These are phyloP conservation scores for Tylopilus plumbeoviolaceoides DNA, from an alignment of 768 basidiomycete genomes.

Conservation along the genomic window DNA sequence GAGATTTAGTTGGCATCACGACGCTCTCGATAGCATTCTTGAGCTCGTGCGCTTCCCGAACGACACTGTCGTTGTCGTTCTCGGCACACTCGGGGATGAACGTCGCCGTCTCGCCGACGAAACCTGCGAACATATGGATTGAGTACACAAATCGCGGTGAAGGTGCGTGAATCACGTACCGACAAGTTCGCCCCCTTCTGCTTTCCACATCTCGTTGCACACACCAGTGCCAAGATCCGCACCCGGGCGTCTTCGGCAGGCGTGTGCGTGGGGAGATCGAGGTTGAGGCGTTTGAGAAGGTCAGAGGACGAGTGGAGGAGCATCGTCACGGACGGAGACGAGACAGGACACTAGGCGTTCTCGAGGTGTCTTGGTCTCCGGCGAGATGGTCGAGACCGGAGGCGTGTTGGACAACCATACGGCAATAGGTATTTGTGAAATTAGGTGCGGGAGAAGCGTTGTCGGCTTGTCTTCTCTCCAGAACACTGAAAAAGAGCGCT, in stretches of 20 bases:
- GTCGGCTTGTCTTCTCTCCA: conserved; percentile 84
- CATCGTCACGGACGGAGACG: too few relatives aligned
- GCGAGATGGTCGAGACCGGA: too few relatives aligned
- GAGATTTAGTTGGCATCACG: too few relatives aligned
- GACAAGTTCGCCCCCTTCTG: too few relatives aligned
- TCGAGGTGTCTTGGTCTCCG: too few relatives aligned
- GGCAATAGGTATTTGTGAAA: conserved; percentile 64
- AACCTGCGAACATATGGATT: not conserved
- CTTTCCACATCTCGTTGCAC: conserved; percentile 73
- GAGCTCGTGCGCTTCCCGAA: conserved; percentile 61
- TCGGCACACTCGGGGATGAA: conserved; percentile 87
- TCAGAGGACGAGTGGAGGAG: too few relatives aligned
- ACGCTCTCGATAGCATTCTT: conserved; percentile 69
- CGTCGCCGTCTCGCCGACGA: too few relatives aligned
- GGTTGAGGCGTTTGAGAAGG: too few relatives aligned
- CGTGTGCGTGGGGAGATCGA: too few relatives aligned
- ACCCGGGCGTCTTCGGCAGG: conserved; percentile 72
- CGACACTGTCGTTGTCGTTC: conserved; percentile 84
- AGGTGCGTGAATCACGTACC: conserved; percentile 40
- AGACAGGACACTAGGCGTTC: too few relatives aligned
- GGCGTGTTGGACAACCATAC: conserved; percentile 25
- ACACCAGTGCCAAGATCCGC: conserved; percentile 65
- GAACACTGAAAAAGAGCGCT: conserved; percentile 53
- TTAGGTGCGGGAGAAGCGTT: conserved; percentile 53
- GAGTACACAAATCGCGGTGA: not conserved